These are phyloP conservation scores for Solanum hybrid DNA, from an alignment of 305 asterid species.

Conservation along the genomic window DNA sequence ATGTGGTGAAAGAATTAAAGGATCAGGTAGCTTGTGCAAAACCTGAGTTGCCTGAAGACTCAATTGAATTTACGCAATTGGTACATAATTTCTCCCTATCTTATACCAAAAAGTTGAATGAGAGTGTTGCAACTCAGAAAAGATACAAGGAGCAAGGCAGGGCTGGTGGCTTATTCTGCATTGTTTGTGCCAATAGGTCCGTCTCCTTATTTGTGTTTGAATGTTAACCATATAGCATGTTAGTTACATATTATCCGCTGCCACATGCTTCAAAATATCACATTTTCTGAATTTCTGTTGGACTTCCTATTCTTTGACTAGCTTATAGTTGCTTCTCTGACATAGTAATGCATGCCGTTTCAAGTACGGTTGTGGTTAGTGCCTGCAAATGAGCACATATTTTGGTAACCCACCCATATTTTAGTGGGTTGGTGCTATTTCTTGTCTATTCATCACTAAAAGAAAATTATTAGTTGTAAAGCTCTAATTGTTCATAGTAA, in stretches of 20 bases:
- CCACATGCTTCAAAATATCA: background rate
- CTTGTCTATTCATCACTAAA: background rate
- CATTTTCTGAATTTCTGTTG: background rate
- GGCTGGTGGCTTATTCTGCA: conserved; percentile 31
- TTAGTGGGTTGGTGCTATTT: background rate
- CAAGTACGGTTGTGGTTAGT: background rate
- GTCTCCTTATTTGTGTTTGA: conserved; percentile 4
- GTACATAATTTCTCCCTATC: conserved; percentile 17
- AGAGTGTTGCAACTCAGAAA: conserved; percentile 14
- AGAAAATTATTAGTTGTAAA: background rate
- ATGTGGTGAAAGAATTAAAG: conserved; percentile 7
- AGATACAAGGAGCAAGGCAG: conserved; percentile 31
- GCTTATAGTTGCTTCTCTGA: background rate
- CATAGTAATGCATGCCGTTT: background rate
- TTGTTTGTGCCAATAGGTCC: conserved; percentile 31
- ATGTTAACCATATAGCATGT: background rate
- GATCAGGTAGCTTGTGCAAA: conserved; percentile 8
- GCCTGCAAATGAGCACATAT: background rate
- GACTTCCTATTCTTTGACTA: background rate
- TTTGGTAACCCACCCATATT: background rate
- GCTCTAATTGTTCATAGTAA: background rate
- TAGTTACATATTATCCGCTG: background rate
- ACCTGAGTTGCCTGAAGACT: conserved; percentile 20
- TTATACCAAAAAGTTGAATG: conserved; percentile 26
- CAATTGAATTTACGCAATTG: conserved; percentile 21